Evolutionary conservation across 805 yeast genomes (phyloP).

Genomic region (Myxozyma vanderwaltii): DNA sequence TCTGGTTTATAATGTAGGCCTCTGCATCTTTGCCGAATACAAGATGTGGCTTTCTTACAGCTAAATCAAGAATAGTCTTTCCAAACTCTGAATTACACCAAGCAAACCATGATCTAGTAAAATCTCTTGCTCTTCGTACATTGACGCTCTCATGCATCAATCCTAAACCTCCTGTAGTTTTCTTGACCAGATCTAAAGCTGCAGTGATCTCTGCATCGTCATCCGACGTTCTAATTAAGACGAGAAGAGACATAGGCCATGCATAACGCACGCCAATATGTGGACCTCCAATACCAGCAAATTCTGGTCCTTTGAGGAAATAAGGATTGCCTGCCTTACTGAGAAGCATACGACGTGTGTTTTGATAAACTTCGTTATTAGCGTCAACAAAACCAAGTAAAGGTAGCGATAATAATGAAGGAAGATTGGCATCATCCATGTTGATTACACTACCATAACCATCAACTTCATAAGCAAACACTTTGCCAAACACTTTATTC

Average conservation of each 20-base stretch:
- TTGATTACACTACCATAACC: constrained; percentile 73
- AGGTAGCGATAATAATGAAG: constrained; percentile 73
- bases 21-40: constrained; percentile 51
- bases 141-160: constrained; percentile 81
- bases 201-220: constrained; percentile 67
- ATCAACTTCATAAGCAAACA: constrained; percentile 86
- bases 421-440: constrained; percentile 89
- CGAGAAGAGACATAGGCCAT: constrained; percentile 88
- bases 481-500: constrained; percentile 71
- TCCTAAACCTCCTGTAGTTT: constrained; percentile 72
- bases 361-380: constrained; percentile 65
- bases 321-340: constrained; percentile 76
- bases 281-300: constrained; percentile 88
- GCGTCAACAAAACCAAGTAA: constrained; percentile 64
- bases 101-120: constrained; percentile 86
- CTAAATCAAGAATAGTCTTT: constrained; percentile 76
- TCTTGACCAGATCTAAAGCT: constrained; percentile 54
- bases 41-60: constrained; percentile 70
- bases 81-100: constrained; percentile 95
- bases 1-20: constrained; percentile 1
- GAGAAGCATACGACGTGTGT: constrained; percentile 76
- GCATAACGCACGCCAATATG: constrained; percentile 79
- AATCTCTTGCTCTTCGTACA: constrained; percentile 57
- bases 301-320: constrained; percentile 60
- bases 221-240: constrained; percentile 72